Base-by-base conservation (phyloP, 345 rosid genomes). In the Raphanus sativus region DNA sequence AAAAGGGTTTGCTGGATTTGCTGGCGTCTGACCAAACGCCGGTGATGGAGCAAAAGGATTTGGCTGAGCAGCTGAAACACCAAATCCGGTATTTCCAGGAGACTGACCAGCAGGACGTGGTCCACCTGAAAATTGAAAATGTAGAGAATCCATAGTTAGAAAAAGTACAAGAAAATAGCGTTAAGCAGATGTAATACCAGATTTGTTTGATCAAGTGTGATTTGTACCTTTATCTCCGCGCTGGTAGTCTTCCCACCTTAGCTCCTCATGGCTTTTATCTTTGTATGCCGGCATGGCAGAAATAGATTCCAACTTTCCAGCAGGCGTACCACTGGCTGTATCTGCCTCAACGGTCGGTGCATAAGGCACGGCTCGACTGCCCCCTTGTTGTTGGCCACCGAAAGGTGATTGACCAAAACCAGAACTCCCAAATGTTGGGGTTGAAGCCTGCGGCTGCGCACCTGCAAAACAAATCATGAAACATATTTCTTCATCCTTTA, bases 201-300 rank as follows among this genome's bases (percentile, higher is more conserved):
- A 61, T 54, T 66, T 26, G 69, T 61, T 52, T 50, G 66, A 32
- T 68, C 65, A 50, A 64, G 65, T 81, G 66, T 77, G 91, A 96
- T 96, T 56, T 80, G 60, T 77, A 92, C 99, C 98, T 89, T 95
- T 95, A 83, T 95, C 98, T 83, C 99, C 99, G 70, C 75, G 83
- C 68, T 95, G 99, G 83, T 95, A 95, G 75, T 95, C 99, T 82
- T 92, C 99, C 99, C 98, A 89, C 75, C 97, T 84, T 67, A 95
- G 84, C 83, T 92, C 99, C 75, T 95, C 99, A 32, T 95, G 97
- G 82, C 87, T 91, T 87, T 91, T 92, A 68, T 91, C 98, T 79
- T 85, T 89, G 81, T 91, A 91, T 62, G 79, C 85, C 50, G 94
- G 84, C 99, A 92, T 91, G 73, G 99, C 98, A 36, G 97, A 87